Conservation (phyloP, 805 yeast genomes). For the Yarrowia deformans region DNA sequence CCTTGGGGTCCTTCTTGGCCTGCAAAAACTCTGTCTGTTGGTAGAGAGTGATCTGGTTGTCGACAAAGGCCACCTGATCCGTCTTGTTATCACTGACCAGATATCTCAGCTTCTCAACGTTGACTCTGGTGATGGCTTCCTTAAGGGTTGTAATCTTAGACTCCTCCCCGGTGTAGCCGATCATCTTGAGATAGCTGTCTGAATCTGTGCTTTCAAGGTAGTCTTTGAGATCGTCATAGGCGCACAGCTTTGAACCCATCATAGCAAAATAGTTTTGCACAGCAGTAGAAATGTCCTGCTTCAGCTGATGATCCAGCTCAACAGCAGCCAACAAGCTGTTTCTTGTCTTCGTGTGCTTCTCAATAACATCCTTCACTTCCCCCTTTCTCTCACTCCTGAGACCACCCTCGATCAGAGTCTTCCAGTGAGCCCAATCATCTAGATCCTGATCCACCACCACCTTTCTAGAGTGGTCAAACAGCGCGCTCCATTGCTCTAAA, state of each 20-base stretch:
- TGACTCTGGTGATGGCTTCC: slow-evolving; percentile 11
- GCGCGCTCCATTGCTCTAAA: slow-evolving; percentile 54
- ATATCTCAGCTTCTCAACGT: slow-evolving; percentile 14
- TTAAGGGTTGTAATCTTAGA: background rate
- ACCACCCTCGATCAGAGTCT: slow-evolving; percentile 59
- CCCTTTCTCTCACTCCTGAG: slow-evolving; percentile 50
- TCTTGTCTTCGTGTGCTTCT: slow-evolving; percentile 54
- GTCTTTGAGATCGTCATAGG: slow-evolving; percentile 63
- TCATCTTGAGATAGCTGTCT: background rate
- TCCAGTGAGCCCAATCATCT: slow-evolving; percentile 84
- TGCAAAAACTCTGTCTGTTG: slow-evolving; percentile 53
- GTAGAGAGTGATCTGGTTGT: slow-evolving; percentile 54
- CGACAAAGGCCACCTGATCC: slow-evolving; percentile 45
- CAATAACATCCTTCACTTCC: slow-evolving; percentile 51
- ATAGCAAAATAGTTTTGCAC: slow-evolving; percentile 55
- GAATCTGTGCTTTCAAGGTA: slow-evolving; percentile 44
- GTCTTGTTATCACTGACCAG: background rate
- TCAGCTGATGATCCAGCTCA: slow-evolving; percentile 49
- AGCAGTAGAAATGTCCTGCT: slow-evolving; percentile 26
- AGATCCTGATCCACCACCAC: slow-evolving; percentile 59
- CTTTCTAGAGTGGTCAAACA: slow-evolving; percentile 54
- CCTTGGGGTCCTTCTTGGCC: slow-evolving; percentile 60
- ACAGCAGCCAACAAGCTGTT: slow-evolving; percentile 64
- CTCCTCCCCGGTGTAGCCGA: background rate
- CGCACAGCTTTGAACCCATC: slow-evolving; percentile 67